Conservation (phyloP, 176 grass and related monocot species). For the Leersia perrieri region DNA sequence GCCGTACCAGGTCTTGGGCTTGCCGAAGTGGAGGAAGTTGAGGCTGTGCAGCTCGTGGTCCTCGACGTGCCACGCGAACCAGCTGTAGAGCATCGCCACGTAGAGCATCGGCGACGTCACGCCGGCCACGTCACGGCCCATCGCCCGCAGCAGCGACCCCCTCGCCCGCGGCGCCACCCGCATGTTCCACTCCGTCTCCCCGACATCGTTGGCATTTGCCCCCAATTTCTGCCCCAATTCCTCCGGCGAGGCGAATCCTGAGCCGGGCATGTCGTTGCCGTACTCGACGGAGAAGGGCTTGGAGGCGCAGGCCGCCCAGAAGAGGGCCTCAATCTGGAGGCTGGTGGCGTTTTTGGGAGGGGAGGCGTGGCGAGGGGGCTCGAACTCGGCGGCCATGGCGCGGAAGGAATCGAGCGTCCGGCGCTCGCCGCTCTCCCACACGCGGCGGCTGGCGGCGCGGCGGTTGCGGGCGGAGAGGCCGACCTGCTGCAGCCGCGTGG, state of each 20-base stretch:
- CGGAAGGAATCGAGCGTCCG: constrained; percentile 86
- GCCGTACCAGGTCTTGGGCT: constrained; percentile 93
- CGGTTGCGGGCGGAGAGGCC: constrained; percentile 82
- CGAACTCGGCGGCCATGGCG: constrained; percentile 74
- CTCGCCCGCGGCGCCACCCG: constrained; percentile 67
- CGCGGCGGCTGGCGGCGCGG: constrained; percentile 70
- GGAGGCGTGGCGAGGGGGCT: constrained; percentile 50
- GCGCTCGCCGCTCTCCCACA: constrained; percentile 95
- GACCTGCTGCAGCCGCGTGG: constrained; percentile 90
- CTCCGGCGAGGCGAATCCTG: constrained; percentile 54
- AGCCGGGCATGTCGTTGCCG: constrained; percentile 97
- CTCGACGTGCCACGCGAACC: constrained; percentile 99
- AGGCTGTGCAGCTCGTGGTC: constrained; percentile 98
- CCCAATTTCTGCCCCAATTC: constrained; percentile 33
- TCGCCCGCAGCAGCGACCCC: constrained; percentile 77
- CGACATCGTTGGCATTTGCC: too few relatives aligned
- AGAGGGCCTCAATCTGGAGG: constrained; percentile 80
- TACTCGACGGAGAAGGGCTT: constrained; percentile 92
- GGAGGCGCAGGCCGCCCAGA: constrained; percentile 86
- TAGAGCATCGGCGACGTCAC: constrained; percentile 98
- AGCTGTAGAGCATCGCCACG: constrained; percentile 98
- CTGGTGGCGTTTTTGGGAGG: constrained; percentile 39
- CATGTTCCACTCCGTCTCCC: constrained; percentile 97
- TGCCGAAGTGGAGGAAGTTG: constrained; percentile 91
- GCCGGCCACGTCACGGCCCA: constrained; percentile 88